Conservation (phyloP, 2,329 filamentous ascomycete genomes). For the Trichoderma sp. region DNA sequence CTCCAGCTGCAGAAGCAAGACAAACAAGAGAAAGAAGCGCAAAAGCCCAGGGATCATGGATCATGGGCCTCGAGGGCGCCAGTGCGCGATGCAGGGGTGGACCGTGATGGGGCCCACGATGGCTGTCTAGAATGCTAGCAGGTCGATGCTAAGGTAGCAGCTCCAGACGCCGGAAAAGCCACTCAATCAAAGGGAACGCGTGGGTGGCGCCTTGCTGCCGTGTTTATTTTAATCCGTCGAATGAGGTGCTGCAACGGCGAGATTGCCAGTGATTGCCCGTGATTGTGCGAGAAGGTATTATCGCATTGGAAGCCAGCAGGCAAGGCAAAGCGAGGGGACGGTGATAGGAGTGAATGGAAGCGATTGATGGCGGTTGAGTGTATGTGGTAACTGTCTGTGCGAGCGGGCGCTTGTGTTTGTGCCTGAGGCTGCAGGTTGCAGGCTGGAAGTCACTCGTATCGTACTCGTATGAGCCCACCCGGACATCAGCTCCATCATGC, state of each 20-base stretch:
- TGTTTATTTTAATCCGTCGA: slow-evolving; percentile 27
- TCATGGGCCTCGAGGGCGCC: slow-evolving; percentile 14
- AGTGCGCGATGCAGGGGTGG: slow-evolving; percentile 24
- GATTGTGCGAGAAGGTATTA: background rate
- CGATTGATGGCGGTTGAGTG: too few relatives aligned
- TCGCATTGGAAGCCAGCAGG: background rate
- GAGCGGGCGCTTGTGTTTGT: too few relatives aligned
- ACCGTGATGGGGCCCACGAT: slow-evolving; percentile 1
- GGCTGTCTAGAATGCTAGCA: too few relatives aligned
- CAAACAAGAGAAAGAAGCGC: background rate
- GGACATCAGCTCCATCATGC: too few relatives aligned
- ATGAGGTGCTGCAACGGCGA: background rate
- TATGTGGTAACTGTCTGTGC: too few relatives aligned
- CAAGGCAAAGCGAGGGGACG: background rate
- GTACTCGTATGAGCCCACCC: too few relatives aligned
- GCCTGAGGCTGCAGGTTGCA: too few relatives aligned
- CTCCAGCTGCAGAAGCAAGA: slow-evolving; percentile 23
- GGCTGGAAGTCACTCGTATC: too few relatives aligned
- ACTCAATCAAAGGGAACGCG: slow-evolving; percentile 24
- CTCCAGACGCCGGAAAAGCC: slow-evolving; percentile 13
- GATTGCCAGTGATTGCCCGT: background rate
- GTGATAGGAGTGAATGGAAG: too few relatives aligned
- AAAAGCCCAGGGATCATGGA: slow-evolving; percentile 4
- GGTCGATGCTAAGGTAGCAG: background rate
- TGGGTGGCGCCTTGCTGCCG: slow-evolving; percentile 24